A percentile compares a stretch with the other conserved stretches of the same genome.
These are phyloP conservation scores for Cymbidium sinense DNA, from an alignment of 106 monocot genomes.

Conservation along the genomic window DNA sequence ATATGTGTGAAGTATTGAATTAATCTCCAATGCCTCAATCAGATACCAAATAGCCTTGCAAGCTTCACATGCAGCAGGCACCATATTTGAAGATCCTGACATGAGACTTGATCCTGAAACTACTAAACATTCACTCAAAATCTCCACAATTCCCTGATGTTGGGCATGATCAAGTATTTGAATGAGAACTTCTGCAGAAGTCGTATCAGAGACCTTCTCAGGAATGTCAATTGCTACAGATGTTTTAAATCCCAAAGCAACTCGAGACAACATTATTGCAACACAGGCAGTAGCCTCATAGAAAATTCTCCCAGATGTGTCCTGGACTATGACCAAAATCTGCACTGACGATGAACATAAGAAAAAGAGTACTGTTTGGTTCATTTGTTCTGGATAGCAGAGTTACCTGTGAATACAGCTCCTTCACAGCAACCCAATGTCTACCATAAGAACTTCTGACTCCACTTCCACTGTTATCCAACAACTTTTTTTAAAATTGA, in stretches of 20 bases:
- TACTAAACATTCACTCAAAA: slow-evolving; percentile 48
- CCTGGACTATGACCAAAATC: slow-evolving; percentile 42
- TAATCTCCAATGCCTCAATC: slow-evolving; percentile 63
- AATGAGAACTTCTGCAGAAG: slow-evolving; percentile 34
- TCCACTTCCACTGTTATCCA: slow-evolving; percentile 52
- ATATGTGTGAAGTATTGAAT: slow-evolving; percentile 28
- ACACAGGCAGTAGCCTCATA: slow-evolving; percentile 89
- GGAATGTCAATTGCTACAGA: slow-evolving; percentile 18
- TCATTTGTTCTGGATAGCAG: slow-evolving; percentile 1
- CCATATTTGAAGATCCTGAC: slow-evolving; percentile 71
- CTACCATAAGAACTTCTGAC: slow-evolving; percentile 35
- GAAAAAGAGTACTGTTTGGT: background rate
- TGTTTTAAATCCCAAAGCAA: slow-evolving; percentile 47
- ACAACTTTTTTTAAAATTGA: slow-evolving; percentile 60
- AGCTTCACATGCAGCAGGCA: slow-evolving; percentile 95
- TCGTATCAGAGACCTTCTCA: slow-evolving; percentile 19
- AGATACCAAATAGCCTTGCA: slow-evolving; percentile 88
- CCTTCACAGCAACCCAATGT: slow-evolving; percentile 56
- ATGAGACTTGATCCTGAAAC: slow-evolving; percentile 60
- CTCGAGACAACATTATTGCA: slow-evolving; percentile 64
- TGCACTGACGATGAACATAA: slow-evolving; percentile 15
- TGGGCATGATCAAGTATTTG: slow-evolving; percentile 56
- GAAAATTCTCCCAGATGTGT: slow-evolving; percentile 62
- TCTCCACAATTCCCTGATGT: slow-evolving; percentile 41
- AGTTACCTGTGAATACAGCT: slow-evolving; percentile 71